phyloP scores from a whole-genome alignment of 768 basidiomycete genomes.

The Lentinula detonsa region DNA sequence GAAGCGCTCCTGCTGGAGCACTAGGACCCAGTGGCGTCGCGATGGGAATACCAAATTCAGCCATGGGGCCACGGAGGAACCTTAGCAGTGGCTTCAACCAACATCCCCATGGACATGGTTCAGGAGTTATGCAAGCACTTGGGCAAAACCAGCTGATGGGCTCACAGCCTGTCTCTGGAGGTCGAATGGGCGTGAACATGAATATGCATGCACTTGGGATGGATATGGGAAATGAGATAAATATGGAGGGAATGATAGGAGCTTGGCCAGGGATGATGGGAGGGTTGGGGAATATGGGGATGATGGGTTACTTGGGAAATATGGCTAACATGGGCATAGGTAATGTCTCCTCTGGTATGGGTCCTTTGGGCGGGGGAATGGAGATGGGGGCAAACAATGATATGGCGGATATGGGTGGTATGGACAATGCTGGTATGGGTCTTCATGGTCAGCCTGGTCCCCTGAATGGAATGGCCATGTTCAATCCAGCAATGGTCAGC shows the following conservation, averaged over 20 bases:
- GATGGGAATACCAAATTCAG: neutral
- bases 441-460: neutral
- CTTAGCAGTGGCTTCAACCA: slow-evolving; percentile 2
- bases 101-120: neutral
- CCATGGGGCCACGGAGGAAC: slow-evolving; percentile 10
- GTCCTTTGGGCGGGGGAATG: slow-evolving; percentile 9
- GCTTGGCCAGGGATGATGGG: neutral
- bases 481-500: neutral
- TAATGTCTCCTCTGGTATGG: slow-evolving; percentile 5
- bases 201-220: slow-evolving; percentile 5
- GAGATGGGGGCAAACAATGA: slow-evolving; percentile 17
- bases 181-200: slow-evolving; percentile 8
- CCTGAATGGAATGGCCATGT: slow-evolving; percentile 1
- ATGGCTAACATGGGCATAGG: neutral
- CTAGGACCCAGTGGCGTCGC: slow-evolving; percentile 5
- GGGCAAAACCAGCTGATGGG: slow-evolving; percentile 16
- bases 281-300: slow-evolving; percentile 1
- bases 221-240: slow-evolving; percentile 11
- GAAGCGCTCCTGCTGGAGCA: slow-evolving; percentile 10
- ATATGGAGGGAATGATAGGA: slow-evolving; percentile 12
- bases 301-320: neutral
- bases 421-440: neutral
- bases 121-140: neutral
- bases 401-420: slow-evolving; percentile 5
- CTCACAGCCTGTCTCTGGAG: neutral